Evolutionary conservation across 2,329 filamentous ascomycete genomes (phyloP).

Genomic region (Pseudogymnoascus sp.): DNA sequence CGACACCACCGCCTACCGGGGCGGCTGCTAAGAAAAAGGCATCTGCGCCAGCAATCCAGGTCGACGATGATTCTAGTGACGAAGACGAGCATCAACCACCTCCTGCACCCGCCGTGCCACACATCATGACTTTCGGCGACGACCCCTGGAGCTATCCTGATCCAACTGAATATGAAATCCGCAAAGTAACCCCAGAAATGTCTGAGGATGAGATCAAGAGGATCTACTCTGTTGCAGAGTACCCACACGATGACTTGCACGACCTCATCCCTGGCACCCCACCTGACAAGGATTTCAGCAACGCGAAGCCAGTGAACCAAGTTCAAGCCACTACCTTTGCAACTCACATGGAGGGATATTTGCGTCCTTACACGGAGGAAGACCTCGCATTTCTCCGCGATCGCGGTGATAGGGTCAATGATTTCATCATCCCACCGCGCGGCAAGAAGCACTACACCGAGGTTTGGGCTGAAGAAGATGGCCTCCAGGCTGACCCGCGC

Average conservation of each 20-base stretch:
- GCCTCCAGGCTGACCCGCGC: conserved; percentile 56
- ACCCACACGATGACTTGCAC: conserved; percentile 69
- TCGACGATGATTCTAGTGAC: conserved; percentile 34
- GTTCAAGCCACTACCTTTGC: conserved; percentile 90
- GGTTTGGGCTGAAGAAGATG: conserved; percentile 91
- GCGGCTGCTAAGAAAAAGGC: conserved; percentile 51
- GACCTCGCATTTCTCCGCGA: conserved; percentile 90
- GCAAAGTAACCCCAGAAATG: conserved; percentile 64
- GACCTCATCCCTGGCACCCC: conserved; percentile 82
- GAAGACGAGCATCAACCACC: conserved; percentile 47
- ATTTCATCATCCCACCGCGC: conserved; percentile 78
- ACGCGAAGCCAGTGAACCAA: conserved; percentile 84
- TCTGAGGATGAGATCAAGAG: conserved; percentile 74
- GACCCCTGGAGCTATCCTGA: conserved; percentile 88
- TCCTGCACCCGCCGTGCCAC: conserved; percentile 49
- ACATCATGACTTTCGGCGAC: conserved; percentile 75
- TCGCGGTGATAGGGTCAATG: conserved; percentile 70
- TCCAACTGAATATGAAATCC: conserved; percentile 90
- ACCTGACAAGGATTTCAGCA: conserved; percentile 93
- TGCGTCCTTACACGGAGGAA: conserved; percentile 82
- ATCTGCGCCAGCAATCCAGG: conserved; percentile 41
- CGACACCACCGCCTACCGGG: conserved; percentile 43
- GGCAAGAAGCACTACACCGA: conserved; percentile 82
- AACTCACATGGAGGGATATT: conserved; percentile 86
- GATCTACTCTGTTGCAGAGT: conserved; percentile 79